phyloP scores from a whole-genome alignment of 1,284 basidiomycete genomes.

The Xerocomus nothofagi region DNA sequence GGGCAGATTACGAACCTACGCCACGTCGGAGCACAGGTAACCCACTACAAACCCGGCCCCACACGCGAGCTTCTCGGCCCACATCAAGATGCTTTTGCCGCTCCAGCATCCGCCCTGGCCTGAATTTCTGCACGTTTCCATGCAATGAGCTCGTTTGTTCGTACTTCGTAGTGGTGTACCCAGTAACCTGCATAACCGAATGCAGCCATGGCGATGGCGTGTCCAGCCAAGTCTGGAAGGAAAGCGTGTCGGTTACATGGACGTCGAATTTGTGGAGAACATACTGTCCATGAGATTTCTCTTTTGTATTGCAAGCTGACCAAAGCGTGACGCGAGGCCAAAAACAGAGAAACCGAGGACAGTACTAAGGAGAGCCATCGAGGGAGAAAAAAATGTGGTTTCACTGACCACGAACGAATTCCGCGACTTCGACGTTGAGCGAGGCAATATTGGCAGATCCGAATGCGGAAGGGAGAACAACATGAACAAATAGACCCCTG shows the following conservation, averaged over 20 bases:
- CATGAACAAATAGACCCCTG: slow-evolving; percentile 28
- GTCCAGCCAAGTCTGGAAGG: slow-evolving; percentile 58
- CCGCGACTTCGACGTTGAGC: slow-evolving; percentile 4
- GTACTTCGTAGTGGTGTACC: slow-evolving; percentile 63
- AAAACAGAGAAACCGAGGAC: slow-evolving; percentile 78
- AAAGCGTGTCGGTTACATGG: not conserved
- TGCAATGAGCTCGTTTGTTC: slow-evolving; percentile 56
- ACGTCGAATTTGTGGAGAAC: slow-evolving; percentile 25
- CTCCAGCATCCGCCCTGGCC: slow-evolving; percentile 36
- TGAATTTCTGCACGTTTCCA: slow-evolving; percentile 60
- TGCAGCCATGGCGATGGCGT: slow-evolving; percentile 60
- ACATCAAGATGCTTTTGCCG: slow-evolving; percentile 17
- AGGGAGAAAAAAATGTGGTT: slow-evolving; percentile 1
- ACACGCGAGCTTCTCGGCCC: slow-evolving; percentile 1
- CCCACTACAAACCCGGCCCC: not conserved
- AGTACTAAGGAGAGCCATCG: slow-evolving; percentile 71
- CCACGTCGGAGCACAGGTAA: not conserved
- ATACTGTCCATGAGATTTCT: slow-evolving; percentile 66
- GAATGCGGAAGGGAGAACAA: slow-evolving; percentile 18
- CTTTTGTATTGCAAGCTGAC: slow-evolving; percentile 79
- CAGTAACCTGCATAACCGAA: slow-evolving; percentile 72
- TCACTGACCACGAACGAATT: slow-evolving; percentile 2
- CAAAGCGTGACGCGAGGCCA: slow-evolving; percentile 74
- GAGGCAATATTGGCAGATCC: not conserved
- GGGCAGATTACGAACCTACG: slow-evolving; percentile 26